Base-by-base conservation (phyloP, 139 green algal species). In the Coelastrella sp. region DNA sequence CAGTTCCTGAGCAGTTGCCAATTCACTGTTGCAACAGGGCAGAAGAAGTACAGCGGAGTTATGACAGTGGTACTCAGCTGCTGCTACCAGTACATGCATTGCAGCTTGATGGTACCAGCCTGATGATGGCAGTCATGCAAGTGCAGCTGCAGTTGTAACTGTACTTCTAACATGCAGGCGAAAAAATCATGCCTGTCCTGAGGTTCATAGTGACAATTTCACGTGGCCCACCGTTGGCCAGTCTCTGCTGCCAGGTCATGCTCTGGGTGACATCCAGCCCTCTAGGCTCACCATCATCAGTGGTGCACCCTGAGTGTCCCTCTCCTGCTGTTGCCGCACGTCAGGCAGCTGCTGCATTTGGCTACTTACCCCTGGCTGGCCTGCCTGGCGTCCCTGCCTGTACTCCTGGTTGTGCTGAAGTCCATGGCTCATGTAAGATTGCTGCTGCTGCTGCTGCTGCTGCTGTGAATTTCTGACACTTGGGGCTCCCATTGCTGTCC, bases 251-350 rank as follows among this genome's bases (percentile, higher is more conserved):
- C 35, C 35, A 49, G 35, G 35, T 49, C 35, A 49, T 49, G 35
- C 35, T 49, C 35, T 72, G 56, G 59, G 56, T n/a, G 59, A 8
- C 66, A 80, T 72, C 85, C 56, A 84, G 58, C 74, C 59, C n/a
- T 82, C 25, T 24, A 90, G 85, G 85, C 85, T 90, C 58, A 90
- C 74, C 85, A 85, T 73, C 24, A 90, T 22, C 27, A 60, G 8
- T 24, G 78, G 14, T 57, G 74, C 8, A 6, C 78, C 78, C 49
- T 83, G 35, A 25, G 49, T 12, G 4, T 61, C 78, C 10, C 35
- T 83, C 25, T 63, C 63, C 82, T 87, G 82, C 63, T 59, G 61
- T 25, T 74, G 22, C 35, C 65, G 22, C 7, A 75, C 81, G 8
- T 86, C n/a, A 14, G 24, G 15, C 59, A 27, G 59, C 60, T 74